Percentiles rank a stretch among this genome's conserved stretches.
Evolutionary conservation across 495 filamentous ascomycete genomes (phyloP).

Genomic region (Hapsidospora chrysogenum): DNA sequence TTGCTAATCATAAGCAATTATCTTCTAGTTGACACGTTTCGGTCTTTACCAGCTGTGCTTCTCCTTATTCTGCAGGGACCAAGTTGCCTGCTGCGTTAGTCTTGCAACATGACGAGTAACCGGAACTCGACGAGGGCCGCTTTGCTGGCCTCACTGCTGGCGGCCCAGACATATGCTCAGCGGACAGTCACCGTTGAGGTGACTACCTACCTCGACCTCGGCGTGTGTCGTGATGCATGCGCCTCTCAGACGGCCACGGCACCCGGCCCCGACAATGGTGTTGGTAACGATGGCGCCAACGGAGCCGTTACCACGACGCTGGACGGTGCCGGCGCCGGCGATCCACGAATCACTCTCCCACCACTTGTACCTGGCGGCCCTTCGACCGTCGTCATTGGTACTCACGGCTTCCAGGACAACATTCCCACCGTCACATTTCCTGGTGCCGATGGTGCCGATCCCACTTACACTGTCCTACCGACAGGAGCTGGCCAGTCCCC

Average conservation of each 20-base stretch:
- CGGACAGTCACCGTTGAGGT: constrained; percentile 1
- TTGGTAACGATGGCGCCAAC: not conserved
- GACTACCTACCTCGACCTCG: not conserved
- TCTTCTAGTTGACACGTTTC: too few species aligned
- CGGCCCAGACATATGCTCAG: not conserved
- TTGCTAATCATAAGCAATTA: too few species aligned
- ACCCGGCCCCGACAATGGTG: not conserved
- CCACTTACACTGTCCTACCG: not conserved
- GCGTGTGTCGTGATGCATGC: not conserved
- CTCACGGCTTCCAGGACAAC: not conserved
- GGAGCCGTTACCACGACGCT: not conserved
- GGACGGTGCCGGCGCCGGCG: constrained; percentile 1
- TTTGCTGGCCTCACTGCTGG: not conserved
- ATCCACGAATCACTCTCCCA: not conserved
- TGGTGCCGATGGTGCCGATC: not conserved
- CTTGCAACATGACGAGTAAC: too few species aligned
- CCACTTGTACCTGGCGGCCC: not conserved
- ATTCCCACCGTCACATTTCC: not conserved
- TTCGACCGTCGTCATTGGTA: not conserved
- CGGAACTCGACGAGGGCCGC: too few species aligned
- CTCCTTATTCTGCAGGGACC: too few species aligned
- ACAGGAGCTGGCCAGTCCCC: not conserved
- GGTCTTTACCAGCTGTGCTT: too few species aligned
- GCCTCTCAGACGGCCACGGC: not conserved
- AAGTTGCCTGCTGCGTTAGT: too few species aligned